Conservation (phyloP, 164 flowering plant species). For the Liriodendron chinense region DNA sequence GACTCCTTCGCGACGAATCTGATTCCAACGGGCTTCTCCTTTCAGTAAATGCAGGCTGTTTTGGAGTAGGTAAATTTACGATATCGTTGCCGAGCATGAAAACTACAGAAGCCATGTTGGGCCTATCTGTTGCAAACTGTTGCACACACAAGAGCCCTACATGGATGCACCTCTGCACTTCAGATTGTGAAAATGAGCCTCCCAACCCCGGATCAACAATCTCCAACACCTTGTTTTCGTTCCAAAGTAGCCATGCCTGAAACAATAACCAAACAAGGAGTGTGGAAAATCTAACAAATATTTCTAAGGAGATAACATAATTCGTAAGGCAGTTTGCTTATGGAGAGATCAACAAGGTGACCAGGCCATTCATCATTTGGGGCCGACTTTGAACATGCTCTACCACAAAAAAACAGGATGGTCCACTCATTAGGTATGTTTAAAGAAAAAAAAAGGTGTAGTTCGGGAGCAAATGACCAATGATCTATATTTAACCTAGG, state of each 20-base stretch:
- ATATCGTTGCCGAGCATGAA: constrained; percentile 19
- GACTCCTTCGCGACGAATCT: background rate
- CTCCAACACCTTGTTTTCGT: constrained; percentile 2
- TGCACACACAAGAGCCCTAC: constrained; percentile 15
- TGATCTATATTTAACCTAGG: too few species aligned
- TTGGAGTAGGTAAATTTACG: constrained; percentile 7
- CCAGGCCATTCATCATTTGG: too few species aligned
- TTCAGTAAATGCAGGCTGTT: constrained; percentile 10
- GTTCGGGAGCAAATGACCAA: too few species aligned
- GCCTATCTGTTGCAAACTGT: constrained; percentile 11
- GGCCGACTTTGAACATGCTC: too few species aligned
- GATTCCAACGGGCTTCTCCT: background rate
- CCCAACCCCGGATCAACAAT: constrained; percentile 1
- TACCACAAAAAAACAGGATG: too few species aligned
- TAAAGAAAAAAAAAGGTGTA: too few species aligned
- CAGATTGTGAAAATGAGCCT: background rate
- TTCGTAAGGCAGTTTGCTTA: too few species aligned
- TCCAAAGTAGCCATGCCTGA: constrained; percentile 15
- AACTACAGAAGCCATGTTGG: constrained; percentile 1
- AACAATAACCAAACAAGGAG: too few species aligned
- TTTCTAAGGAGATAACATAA: too few species aligned
- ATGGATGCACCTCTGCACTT: constrained; percentile 14
- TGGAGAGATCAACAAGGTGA: too few species aligned
- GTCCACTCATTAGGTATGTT: too few species aligned
- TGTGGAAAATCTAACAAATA: too few species aligned